Evolutionary conservation across 2,329 filamentous ascomycete genomes (phyloP), one percentile per base, ranked within the genome.

Genomic region (Fusarium ramigenum): DNA sequence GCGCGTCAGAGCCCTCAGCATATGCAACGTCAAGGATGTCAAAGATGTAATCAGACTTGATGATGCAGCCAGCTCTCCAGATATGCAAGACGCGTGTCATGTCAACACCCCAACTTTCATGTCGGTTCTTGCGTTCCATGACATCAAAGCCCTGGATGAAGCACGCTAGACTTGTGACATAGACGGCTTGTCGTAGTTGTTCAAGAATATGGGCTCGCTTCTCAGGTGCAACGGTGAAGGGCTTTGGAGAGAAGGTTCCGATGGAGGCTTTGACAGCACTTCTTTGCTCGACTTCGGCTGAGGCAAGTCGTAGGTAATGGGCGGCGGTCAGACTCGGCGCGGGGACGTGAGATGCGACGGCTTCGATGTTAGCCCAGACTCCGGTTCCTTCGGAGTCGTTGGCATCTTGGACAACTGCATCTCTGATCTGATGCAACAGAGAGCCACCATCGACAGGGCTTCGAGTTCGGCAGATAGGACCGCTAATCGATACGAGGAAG

Each of bases 41-140:
- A 7, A 87, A 86, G 67, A 93, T 91, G 73, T 89, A 85, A 72
- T 93, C 91, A 2, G 89, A 87, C 75, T 91, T 88, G 77, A 93
- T 93, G 79, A 93, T 93, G 80, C 91, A 93, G 12, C 92, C 91
- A 1, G 86, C 89, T 5, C 90, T 87, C 92, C 91, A 93, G 72
- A 93, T 90, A 76, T 88, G 84, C 52, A 90, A 81, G 6, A 89
- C 83, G 34, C 84, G 82, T 19, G 78, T 77, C 74, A 87, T 87
- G 72, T 88, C 80, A 64, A 91, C 85, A 44, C 84, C 83, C 91
- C 91, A 93, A 37, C 85, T 84, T 76, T 92, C 85, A 37, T 88
- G 82, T 46, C 84, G 82, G 75, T 91, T 88, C 2, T 89, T 88
- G 32, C 84, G 85, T 9, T 88, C 86, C 72, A 93, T 90, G 53